These are phyloP conservation scores for Pelagomonas calceolata DNA, from an alignment of 108 stramenopile species.

Conservation along the genomic window DNA sequence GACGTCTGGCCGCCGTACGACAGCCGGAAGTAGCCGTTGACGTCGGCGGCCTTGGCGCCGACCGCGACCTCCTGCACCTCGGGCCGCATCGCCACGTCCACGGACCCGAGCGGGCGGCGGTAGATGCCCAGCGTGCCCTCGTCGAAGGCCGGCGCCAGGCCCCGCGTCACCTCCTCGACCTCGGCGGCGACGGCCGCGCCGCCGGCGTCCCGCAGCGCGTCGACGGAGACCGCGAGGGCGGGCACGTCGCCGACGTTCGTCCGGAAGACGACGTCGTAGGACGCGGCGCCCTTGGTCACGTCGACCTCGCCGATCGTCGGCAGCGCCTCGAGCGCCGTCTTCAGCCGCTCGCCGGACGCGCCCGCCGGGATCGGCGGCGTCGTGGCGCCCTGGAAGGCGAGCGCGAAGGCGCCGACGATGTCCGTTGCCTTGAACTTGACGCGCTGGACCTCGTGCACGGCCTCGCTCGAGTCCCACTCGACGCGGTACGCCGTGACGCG, in stretches of 20 bases:
- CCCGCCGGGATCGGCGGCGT: slow-evolving; percentile 25
- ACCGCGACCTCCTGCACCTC: slow-evolving; percentile 37
- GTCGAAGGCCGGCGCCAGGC: slow-evolving; percentile 23
- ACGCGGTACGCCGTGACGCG: slow-evolving; percentile 31
- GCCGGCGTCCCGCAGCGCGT: slow-evolving; percentile 1
- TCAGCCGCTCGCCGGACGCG: slow-evolving; percentile 8
- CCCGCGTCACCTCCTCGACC: slow-evolving; percentile 8
- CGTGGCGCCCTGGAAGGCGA: slow-evolving; percentile 13
- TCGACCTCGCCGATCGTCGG: slow-evolving; percentile 19
- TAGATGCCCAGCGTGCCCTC: slow-evolving; percentile 25
- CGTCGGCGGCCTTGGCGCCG: slow-evolving; percentile 26
- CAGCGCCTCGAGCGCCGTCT: slow-evolving; percentile 19
- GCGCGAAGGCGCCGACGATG: slow-evolving; percentile 25
- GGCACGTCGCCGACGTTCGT: slow-evolving; percentile 33
- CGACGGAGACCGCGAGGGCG: slow-evolving; percentile 5
- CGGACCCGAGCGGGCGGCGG: slow-evolving; percentile 19
- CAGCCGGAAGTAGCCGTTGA: slow-evolving; percentile 34
- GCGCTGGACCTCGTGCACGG: slow-evolving; percentile 24
- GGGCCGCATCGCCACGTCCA: slow-evolving; percentile 13
- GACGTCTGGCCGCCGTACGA: slow-evolving; percentile 32
- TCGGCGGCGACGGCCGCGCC: slow-evolving; percentile 6
- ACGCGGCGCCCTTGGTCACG: slow-evolving; percentile 15
- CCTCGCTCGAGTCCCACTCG: slow-evolving; percentile 28
- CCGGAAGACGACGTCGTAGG: slow-evolving; percentile 23
- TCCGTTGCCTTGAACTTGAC: slow-evolving; percentile 10